Base-by-base conservation (phyloP, 2,329 filamentous ascomycete species). In the Colletotrichum sp. region DNA sequence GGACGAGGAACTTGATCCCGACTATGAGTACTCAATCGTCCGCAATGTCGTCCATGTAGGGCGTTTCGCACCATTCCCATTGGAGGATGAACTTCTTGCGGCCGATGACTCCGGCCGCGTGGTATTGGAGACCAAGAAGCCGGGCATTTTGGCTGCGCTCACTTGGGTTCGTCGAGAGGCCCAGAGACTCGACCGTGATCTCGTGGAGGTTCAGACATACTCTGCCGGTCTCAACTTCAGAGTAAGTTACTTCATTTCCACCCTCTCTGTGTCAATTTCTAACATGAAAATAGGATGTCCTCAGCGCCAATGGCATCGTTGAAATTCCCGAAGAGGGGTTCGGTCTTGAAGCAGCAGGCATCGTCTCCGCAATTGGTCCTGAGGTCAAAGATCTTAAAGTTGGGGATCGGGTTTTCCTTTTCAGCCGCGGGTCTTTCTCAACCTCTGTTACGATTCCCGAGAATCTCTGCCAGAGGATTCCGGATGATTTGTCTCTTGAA, bases 1-100 rank as follows among this genome's bases (percentile, higher is more conserved):
- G 16, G 78, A 77, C 34, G 79, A 79, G 16, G 72, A 62, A 3
- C 70, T 81, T 7, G 78, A 75, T 4, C 79, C 81, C 1, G 82
- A 84, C 30, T 79, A 79, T 28, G 83, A 84, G 64, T 84, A 81
- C 39, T 80, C 80, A 5, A 77, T 83, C n/a, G 72, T 77, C 7
- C 78, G 81, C 44, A 78, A 79, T 4, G 72, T 78, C 9, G 76
- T 82, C 2, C 76, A 80, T 22, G 78, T 83, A 26, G 78, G 78
- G 5, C 71, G 82, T 2, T 81, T 80, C 60, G 79, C 81, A 24
- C 80, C 80, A 2, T 79, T 82, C 68, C 79, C 81, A 6, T 66
- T 82, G 1, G 63, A 72, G 3, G 76, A 81, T 9, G 79, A 80
- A 60, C 39, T 81, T 4, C 12, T 57, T 26, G 34, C 78, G 30